A percentile compares a stretch with the other conserved stretches of the same genome.
Evolutionary conservation across 106 monocot genomes (phyloP).

Genomic region (Dioscorea zingiberensis): DNA sequence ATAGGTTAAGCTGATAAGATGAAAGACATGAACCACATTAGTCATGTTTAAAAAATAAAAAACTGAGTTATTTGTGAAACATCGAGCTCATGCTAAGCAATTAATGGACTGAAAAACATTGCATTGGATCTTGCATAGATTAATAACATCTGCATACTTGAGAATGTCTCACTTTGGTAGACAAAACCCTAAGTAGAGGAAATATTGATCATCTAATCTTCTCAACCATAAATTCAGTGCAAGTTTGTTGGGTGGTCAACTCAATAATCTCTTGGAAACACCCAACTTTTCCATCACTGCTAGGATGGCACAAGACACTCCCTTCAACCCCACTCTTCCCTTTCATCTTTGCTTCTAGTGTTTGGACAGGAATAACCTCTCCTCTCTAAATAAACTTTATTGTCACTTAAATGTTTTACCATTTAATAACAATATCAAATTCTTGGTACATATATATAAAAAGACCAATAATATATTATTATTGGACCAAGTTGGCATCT

Average conservation of each 20-base stretch:
- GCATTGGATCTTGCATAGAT: neutral
- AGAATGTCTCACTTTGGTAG: neutral
- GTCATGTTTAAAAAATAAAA: no score
- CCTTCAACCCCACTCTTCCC: neutral
- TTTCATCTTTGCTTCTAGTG: neutral
- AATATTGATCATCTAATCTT: neutral
- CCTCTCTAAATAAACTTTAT: neutral
- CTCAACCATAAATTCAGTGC: neutral
- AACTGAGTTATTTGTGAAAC: no score
- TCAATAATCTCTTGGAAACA: neutral
- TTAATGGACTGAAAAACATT: neutral
- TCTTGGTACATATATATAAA: no score
- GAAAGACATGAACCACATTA: no score
- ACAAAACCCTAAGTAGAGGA: neutral
- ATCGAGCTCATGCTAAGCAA: no score
- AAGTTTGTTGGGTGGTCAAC: no score
- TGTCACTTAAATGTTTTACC: neutral
- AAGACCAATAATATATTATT: no score
- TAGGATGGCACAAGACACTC: neutral
- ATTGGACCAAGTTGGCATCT: no score
- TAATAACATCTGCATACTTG: neutral
- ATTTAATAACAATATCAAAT: neutral
- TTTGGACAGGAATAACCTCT: neutral
- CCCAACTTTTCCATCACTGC: neutral
- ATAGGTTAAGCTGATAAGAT: no score